phyloP scores from a whole-genome alignment of 2,329 filamentous ascomycete species.

The Stagonosporopsis cucurbitacearum region DNA sequence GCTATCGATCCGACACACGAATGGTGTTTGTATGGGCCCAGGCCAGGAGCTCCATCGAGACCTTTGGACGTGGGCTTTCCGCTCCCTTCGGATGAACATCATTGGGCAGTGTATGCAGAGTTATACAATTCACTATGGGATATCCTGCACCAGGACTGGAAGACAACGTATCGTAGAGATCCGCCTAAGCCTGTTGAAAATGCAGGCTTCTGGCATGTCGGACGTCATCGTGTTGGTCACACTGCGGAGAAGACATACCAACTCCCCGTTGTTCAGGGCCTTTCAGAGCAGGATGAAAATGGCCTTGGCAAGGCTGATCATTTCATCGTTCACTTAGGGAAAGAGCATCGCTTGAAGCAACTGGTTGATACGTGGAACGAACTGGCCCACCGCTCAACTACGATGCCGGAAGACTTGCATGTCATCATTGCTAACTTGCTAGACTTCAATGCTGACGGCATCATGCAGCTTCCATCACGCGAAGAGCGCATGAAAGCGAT shows the following conservation, averaged over 20 bases:
- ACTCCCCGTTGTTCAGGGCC: not conserved
- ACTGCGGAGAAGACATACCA: not conserved
- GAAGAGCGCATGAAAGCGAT: slow-evolving; percentile 10
- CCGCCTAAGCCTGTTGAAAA: not conserved
- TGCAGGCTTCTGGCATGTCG: not conserved
- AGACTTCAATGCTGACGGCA: slow-evolving; percentile 14
- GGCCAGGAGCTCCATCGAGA: not conserved
- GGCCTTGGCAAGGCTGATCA: not conserved
- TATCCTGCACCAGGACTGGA: slow-evolving; percentile 11
- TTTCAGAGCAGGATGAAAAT: not conserved
- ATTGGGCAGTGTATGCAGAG: slow-evolving; percentile 5
- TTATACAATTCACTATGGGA: slow-evolving; percentile 7
- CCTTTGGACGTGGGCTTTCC: not conserved
- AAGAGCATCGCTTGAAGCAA: slow-evolving; percentile 10
- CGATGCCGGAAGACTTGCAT: slow-evolving; percentile 16
- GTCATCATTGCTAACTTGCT: slow-evolving; percentile 15
- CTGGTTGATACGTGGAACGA: slow-evolving; percentile 14
- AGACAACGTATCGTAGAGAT: slow-evolving; percentile 2
- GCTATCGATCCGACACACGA: slow-evolving; percentile 6
- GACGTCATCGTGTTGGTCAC: not conserved
- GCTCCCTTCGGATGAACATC: not conserved
- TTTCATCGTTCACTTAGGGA: slow-evolving; percentile 4
- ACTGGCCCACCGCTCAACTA: slow-evolving; percentile 13
- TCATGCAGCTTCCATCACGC: slow-evolving; percentile 4
- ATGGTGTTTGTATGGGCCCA: slow-evolving; percentile 5